Evolutionary conservation across 1,139 yeast species (phyloP).

Genomic region (Zygosaccharomyces sapae): DNA sequence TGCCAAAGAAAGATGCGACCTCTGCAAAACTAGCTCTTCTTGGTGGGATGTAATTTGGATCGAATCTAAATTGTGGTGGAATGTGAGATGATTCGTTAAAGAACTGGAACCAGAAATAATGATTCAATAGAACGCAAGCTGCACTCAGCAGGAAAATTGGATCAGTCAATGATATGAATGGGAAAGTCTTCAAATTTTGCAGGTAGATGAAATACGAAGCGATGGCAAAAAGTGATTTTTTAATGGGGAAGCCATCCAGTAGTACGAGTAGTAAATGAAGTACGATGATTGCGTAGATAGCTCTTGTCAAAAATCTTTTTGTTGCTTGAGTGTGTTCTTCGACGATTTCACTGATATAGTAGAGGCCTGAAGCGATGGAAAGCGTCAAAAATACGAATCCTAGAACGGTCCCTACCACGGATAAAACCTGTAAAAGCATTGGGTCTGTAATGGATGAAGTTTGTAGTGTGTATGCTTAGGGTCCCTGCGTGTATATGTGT

Average conservation of each 20-base stretch:
- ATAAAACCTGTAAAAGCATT: conserved; percentile 52
- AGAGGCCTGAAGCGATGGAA: conserved; percentile 82
- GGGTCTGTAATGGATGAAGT: not conserved
- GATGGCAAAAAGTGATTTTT: conserved; percentile 60
- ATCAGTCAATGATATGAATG: conserved; percentile 71
- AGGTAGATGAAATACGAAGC: conserved; percentile 67
- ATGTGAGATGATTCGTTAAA: conserved; percentile 56
- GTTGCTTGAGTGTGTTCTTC: conserved; percentile 92
- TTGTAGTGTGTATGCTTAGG: no score
- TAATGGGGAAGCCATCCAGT: conserved; percentile 75
- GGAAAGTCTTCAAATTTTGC: conserved; percentile 75
- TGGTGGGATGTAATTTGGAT: conserved; percentile 59
- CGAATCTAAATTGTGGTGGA: conserved; percentile 48
- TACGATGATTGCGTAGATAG: conserved; percentile 57
- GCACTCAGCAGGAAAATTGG: conserved; percentile 71
- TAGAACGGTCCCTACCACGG: conserved; percentile 64
- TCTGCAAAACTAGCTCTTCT: conserved; percentile 78
- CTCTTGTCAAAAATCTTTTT: conserved; percentile 56
- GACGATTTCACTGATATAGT: conserved; percentile 87
- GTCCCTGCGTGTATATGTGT: no score
- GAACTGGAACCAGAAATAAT: conserved; percentile 84
- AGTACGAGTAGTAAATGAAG: conserved; percentile 54
- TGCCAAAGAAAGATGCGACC: conserved; percentile 88
- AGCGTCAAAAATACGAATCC: conserved; percentile 74
- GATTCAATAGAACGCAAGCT: conserved; percentile 69